Evolutionary conservation across 129 eudicot genomes (phyloP), one percentile per base, ranked within the genome.

Genomic region (Centella asiatica): DNA sequence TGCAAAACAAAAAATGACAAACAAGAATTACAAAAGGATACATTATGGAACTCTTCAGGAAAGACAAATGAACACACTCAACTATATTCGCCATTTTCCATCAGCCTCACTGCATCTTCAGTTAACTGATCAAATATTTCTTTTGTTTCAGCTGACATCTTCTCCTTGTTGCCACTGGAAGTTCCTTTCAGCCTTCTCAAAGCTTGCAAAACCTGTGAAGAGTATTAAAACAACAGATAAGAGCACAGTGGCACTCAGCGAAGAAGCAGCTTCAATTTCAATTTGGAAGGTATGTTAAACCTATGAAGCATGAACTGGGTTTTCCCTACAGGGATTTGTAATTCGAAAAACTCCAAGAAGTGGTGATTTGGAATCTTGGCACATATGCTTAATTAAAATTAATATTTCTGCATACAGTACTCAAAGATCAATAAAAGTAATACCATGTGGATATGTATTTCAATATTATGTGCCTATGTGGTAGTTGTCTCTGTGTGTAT

Each of bases 81-180:
- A 86, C 97, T 78, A 83, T 81, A 87, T 64, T 92, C 98, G 64
- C 98, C 98, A 75, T 79, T 83, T 67, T 92, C 95, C 95, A 92
- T 72, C 34, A 92, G 81, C 62, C 73, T 84, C 90, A 84, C 80
- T 36, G 95, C 95, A 78, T 92, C 95, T 79, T 92, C 95, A 57
- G 98, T 92, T 44, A 92, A 85, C 70, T 92, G 95, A 70, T 92
- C 98, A 77, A 92, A 92, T 18, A 74, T 55, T 72, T 58, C 65
- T 72, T 92, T 92, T 23, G 86, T 87, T 76, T 81, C 90, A 40
- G 86, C 80, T 18, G 96, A 73, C 98, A 92, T 92, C 75, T 87
- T 92, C 62, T 79, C 90, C 78, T 81, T 90, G 75, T 77, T 90
- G 80, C 72, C 75, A 66, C 54, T 72, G 19, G 98, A 81, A 69